Evolutionary conservation across 306 rosid genomes (phyloP), one percentile per base, ranked within the genome.

Genomic region (Dryas drummondii): DNA sequence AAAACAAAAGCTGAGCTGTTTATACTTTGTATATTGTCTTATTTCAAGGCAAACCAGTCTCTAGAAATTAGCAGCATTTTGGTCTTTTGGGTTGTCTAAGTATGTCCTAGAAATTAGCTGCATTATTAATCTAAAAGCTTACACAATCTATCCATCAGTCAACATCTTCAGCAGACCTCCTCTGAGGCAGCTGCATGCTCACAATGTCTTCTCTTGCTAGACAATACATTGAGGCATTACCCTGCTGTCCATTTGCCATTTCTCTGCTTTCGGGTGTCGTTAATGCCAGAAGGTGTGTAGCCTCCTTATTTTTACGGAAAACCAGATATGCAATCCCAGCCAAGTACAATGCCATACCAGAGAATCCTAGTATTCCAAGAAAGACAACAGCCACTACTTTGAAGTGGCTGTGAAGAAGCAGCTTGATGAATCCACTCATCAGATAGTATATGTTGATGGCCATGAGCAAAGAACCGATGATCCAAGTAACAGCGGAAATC

Each of bases 131-230:
- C 72, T 70, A 51, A 32, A 32, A 32, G 19, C 22, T 71, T 26
- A 22, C 47, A 56, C 42, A 53, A 32, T 47, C 57, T 44, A 72
- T 37, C 72, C 61, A 66, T 87, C 67, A 93, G 83, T 91, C 87
- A 49, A 88, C 7, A 61, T 83, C 92, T 48, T 69, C 76, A 11
- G 83, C 65, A 37, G 75, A 67, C 63, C 86, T 87, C 85, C 89
- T 91, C 53, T 87, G 91, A 76, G 99, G 99, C 72, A 94, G 87
- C 64, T 94, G 99, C 99, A 88, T 90, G 90, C 86, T 90, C 15
- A 80, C 90, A 66, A 89, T 88, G 80, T 94, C 97, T 84, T 92
- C 97, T 72, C 96, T 88, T 26, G 86, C 91, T 40, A 84, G 86
- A 65, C 52, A 47, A 71, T 80, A 67, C 59, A 86, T 72, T 13